Conservation (phyloP, 768 basidiomycete genomes). For the Boletellus sp. region DNA sequence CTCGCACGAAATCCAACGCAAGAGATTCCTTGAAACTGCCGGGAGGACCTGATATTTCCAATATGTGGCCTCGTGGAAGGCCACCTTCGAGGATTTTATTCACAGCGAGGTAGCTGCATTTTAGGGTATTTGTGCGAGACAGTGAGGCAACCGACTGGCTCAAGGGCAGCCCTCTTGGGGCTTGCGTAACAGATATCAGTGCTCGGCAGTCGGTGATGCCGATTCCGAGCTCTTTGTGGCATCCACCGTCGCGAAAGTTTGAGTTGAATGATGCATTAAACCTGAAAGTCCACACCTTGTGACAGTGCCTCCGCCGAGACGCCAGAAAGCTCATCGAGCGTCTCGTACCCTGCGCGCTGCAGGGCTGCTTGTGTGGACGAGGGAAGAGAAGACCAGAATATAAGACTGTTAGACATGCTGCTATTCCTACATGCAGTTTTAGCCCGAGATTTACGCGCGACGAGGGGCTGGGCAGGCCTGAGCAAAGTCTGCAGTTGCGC, state of each 20-base stretch:
- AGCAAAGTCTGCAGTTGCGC: not conserved
- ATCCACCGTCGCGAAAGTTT: not conserved
- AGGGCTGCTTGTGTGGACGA: constrained; percentile 44
- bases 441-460: not conserved
- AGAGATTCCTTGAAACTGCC: constrained; percentile 63
- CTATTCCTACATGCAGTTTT: not conserved
- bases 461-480: constrained; percentile 6
- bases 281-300: constrained; percentile 38
- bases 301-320: constrained; percentile 46
- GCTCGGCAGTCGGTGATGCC: constrained; percentile 43
- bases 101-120: constrained; percentile 41
- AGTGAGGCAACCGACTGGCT: constrained; percentile 58
- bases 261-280: not conserved
- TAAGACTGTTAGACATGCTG: constrained; percentile 39
- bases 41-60: constrained; percentile 76
- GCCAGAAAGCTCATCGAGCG: constrained; percentile 46
- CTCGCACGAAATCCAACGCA: constrained; percentile 46
- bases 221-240: constrained; percentile 47
- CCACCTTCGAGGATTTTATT: constrained; percentile 65
- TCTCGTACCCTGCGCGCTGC: constrained; percentile 54
- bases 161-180: constrained; percentile 30
- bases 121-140: constrained; percentile 14
- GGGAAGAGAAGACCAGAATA: constrained; percentile 45
- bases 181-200: constrained; percentile 42
- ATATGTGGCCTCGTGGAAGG: constrained; percentile 53